A percentile compares a stretch with the other conserved stretches of the same genome.
Evolutionary conservation across 1,139 yeast species (phyloP).

Genomic region (Scheffersomyces parashehatae): DNA sequence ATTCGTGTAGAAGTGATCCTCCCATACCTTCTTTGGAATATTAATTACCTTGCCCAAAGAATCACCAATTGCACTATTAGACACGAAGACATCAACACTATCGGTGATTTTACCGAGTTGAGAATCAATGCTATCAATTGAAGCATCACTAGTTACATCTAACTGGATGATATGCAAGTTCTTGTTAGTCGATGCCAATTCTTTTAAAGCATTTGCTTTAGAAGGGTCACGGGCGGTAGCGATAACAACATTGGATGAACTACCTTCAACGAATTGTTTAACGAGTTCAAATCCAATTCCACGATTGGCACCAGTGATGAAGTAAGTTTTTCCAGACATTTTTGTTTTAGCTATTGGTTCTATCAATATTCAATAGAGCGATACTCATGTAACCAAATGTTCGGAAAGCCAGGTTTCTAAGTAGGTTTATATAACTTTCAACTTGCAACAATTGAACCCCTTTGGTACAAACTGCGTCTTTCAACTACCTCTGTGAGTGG

Average conservation of each 20-base stretch:
- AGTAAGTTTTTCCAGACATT: slow-evolving; percentile 8
- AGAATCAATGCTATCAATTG: slow-evolving; percentile 22
- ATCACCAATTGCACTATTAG: slow-evolving; percentile 3
- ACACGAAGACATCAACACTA: slow-evolving; percentile 3
- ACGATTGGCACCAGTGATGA: slow-evolving; percentile 27
- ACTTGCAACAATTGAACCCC: no score
- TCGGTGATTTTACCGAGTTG: slow-evolving; percentile 1
- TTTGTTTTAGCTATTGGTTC: no score
- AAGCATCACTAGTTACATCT: slow-evolving; percentile 3
- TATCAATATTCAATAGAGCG: no score
- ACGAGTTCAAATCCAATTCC: slow-evolving; percentile 32
- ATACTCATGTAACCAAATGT: no score
- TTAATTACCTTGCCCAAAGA: not conserved
- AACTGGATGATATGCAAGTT: slow-evolving; percentile 5
- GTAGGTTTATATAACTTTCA: no score
- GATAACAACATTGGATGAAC: slow-evolving; percentile 20
- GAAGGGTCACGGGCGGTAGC: slow-evolving; percentile 13
- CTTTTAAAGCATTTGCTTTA: slow-evolving; percentile 11
- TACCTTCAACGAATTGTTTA: slow-evolving; percentile 4
- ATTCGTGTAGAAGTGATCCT: slow-evolving; percentile 1
- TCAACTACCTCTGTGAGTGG: no score
- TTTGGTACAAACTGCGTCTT: no score
- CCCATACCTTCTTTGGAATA: not conserved
- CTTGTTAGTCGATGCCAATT: slow-evolving; percentile 6
- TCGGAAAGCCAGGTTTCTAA: no score